These are phyloP conservation scores for Umbilicus rupestris DNA, from an alignment of 164 flowering plant genomes.

Conservation along the genomic window DNA sequence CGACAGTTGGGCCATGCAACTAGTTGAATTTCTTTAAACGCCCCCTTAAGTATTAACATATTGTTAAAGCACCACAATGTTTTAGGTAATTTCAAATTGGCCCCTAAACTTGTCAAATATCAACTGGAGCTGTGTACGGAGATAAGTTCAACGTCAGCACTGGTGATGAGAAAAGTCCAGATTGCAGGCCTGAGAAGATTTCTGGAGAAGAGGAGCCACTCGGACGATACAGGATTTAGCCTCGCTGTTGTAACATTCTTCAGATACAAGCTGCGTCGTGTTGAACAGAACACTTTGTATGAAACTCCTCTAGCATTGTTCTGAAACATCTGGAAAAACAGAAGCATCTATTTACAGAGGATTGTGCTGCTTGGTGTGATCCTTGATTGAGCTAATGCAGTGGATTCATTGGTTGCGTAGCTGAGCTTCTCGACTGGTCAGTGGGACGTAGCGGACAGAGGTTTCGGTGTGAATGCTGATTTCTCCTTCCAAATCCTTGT, in stretches of 20 bases:
- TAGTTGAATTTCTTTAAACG: background rate
- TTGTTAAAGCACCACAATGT: too few species aligned
- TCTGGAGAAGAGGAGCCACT: too few species aligned
- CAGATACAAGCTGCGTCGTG: background rate
- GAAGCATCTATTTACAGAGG: background rate
- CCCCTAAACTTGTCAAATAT: too few species aligned
- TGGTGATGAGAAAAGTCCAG: too few species aligned
- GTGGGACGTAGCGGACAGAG: constrained; percentile 87
- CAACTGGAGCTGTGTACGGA: too few species aligned
- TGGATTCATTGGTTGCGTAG: constrained; percentile 16
- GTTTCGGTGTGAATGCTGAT: constrained; percentile 51
- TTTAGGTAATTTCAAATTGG: too few species aligned
- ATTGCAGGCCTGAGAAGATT: too few species aligned
- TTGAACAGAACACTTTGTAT: background rate
- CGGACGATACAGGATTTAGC: too few species aligned
- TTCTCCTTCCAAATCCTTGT: constrained; percentile 70
- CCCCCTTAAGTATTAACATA: background rate
- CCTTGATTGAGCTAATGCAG: background rate
- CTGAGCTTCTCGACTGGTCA: constrained; percentile 80
- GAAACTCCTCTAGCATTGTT: background rate
- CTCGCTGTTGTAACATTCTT: too few species aligned
- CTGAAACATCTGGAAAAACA: background rate
- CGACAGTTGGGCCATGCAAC: background rate
- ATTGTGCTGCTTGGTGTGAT: background rate
- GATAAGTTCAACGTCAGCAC: too few species aligned